Evolutionary conservation across 306 rosid genomes (phyloP).

Genomic region (Senna siamea): DNA sequence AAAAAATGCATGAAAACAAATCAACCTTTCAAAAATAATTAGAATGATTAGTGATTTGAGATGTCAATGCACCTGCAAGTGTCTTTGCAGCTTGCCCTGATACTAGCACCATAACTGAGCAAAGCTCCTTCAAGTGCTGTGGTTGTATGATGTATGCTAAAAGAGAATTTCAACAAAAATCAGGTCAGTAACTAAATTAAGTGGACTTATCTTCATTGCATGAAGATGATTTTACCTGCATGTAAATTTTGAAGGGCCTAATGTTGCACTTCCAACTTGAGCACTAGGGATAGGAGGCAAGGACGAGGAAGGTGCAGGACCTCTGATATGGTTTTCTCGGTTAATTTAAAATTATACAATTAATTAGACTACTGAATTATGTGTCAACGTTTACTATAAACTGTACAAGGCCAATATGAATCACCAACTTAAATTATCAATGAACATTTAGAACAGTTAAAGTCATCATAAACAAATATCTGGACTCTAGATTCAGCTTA

Average conservation of each 20-base stretch:
- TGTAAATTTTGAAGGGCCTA: constrained; percentile 89
- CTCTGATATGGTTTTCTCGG: constrained; percentile 71
- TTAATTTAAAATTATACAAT: constrained; percentile 37
- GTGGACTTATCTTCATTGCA: constrained; percentile 28
- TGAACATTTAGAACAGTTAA: constrained; percentile 16
- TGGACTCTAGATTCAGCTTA: neutral
- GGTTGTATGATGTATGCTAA: constrained; percentile 97
- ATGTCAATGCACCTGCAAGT: constrained; percentile 62
- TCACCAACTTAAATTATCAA: constrained; percentile 11
- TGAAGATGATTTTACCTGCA: constrained; percentile 67
- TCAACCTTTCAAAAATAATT: constrained; percentile 2
- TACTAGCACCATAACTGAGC: constrained; percentile 88
- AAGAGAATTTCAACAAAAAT: constrained; percentile 74
- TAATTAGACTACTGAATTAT: neutral
- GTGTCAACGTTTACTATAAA: constrained; percentile 17
- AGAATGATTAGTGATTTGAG: constrained; percentile 17
- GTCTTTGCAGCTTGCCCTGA: constrained; percentile 88
- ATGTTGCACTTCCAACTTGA: constrained; percentile 66
- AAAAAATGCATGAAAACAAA: constrained; percentile 16
- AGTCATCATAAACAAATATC: constrained; percentile 25
- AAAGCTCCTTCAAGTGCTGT: constrained; percentile 91
- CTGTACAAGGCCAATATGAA: constrained; percentile 29
- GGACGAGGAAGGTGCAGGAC: constrained; percentile 64
- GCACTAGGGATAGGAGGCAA: constrained; percentile 63
- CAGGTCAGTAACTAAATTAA: constrained; percentile 45